Evolutionary conservation across 106 monocot species (phyloP).

Genomic region (Dendrobium nobile): DNA sequence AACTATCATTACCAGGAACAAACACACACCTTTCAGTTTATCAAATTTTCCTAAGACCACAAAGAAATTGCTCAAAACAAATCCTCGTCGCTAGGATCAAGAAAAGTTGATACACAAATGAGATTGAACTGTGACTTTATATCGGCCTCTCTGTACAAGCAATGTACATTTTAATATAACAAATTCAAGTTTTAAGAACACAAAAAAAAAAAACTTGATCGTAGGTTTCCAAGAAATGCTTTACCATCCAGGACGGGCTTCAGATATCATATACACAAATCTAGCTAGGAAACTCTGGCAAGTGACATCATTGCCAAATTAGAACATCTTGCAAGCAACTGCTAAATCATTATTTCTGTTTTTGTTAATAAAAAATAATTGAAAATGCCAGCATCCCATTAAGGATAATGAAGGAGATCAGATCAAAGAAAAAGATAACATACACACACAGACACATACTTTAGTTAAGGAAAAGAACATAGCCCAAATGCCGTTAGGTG

Average conservation of each 20-base stretch:
- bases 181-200: background rate
- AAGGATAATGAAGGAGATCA: background rate
- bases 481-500: background rate
- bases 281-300: slow-evolving; percentile 93
- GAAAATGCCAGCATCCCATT: background rate
- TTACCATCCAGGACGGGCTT: slow-evolving; percentile 91
- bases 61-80: slow-evolving; percentile 96
- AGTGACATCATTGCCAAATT: slow-evolving; percentile 98
- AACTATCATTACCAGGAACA: background rate
- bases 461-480: background rate
- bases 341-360: slow-evolving; percentile 7
- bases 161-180: slow-evolving; percentile 6
- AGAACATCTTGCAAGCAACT: slow-evolving; percentile 97
- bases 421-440: background rate
- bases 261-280: slow-evolving; percentile 86
- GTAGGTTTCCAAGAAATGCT: background rate
- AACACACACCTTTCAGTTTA: slow-evolving; percentile 67
- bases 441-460: background rate
- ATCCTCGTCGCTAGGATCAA: slow-evolving; percentile 98
- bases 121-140: slow-evolving; percentile 77
- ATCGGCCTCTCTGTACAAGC: slow-evolving; percentile 74
- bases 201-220: background rate
- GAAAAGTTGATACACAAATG: slow-evolving; percentile 93
- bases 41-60: slow-evolving; percentile 95
- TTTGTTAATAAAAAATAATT: background rate